Base-by-base conservation (phyloP, 768 basidiomycete species). In the Phylloporus scabripes region DNA sequence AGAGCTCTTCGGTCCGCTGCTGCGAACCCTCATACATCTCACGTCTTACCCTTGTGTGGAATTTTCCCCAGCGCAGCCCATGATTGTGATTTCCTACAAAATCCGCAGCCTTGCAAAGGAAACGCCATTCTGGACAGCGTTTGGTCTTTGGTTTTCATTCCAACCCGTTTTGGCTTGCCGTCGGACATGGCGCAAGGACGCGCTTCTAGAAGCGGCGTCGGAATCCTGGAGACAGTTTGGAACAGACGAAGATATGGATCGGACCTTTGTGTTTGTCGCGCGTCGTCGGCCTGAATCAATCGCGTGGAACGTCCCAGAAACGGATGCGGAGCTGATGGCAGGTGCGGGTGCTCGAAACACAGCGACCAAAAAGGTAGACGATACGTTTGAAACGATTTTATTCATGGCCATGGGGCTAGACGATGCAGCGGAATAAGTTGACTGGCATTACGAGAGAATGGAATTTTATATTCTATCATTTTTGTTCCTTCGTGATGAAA, bases 121-220 rank as follows among this genome's bases (percentile, higher is more conserved):
- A 61, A 71, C 78, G 0, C 71, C 80, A 0, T 92, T 92, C 64
- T 92, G 89, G 88, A 71, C 74, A 4, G 82, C 83, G 2, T 88
- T 92, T 54, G 89, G 89, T 17, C 65, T 85, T 17, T 91, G 85
- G 85, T 90, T 87, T 65, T 58, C 72, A 18, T 89, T 80, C 52
- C 59, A 66, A 37, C 85, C 82, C 4, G 78, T 85, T 5, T 67
- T 83, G 14, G 60, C 59, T 10, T 70, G 44, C 18, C 18, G 23
- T 14, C 34, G 36, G 5, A 37, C 20, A 37, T 28, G 11, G 18
- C 8, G 14, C 32, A 8, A n/a, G 28, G 24, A 24, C 2, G 20
- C 5, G 20, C 10, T 15, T 20, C 6, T 10, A 3, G 42, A 31
- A 11, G 54, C 28, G 7, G 29, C 10, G 11, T 11, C 26, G 7